Evolutionary conservation across 2,329 filamentous ascomycete species (phyloP).

Genomic region (Aplosporella prunicola): DNA sequence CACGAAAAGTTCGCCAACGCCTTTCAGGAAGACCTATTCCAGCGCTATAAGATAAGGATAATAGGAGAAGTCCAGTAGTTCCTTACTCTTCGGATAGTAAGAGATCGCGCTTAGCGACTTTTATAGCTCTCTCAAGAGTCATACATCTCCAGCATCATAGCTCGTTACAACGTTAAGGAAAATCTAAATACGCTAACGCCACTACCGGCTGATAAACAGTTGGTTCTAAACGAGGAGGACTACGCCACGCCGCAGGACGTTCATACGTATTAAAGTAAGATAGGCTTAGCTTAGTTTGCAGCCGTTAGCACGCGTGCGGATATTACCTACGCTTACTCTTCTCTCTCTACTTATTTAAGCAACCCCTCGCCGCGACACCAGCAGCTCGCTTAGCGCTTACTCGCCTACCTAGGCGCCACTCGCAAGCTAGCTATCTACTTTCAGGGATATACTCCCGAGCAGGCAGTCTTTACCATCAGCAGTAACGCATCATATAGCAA

Average conservation of each 20-base stretch:
- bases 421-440: constrained; percentile 7
- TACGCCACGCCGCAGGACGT: constrained; percentile 6
- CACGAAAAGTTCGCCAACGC: background rate
- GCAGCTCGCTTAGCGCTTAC: constrained; percentile 12
- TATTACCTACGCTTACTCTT: constrained; percentile 12
- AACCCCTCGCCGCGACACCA: constrained; percentile 14
- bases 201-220: constrained; percentile 1
- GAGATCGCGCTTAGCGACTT: constrained; percentile 1
- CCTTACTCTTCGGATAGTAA: constrained; percentile 11
- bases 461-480: constrained; percentile 7
- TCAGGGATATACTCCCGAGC: constrained; percentile 10
- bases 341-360: constrained; percentile 12
- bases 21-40: constrained; percentile 10
- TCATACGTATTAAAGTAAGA: constrained; percentile 13
- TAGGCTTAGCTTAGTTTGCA: constrained; percentile 14
- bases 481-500: constrained; percentile 15
- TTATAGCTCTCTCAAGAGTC: constrained; percentile 13
- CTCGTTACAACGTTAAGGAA: constrained; percentile 13
- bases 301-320: constrained; percentile 12
- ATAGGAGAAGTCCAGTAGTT: constrained; percentile 12
- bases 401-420: constrained; percentile 12
- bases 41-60: constrained; percentile 6
- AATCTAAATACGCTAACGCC: constrained; percentile 8
- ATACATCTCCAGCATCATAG: too few species aligned
- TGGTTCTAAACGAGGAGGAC: constrained; percentile 8